Base-by-base conservation (phyloP, 352 stramenopile species). In the Globisporangium mamillatum region DNA sequence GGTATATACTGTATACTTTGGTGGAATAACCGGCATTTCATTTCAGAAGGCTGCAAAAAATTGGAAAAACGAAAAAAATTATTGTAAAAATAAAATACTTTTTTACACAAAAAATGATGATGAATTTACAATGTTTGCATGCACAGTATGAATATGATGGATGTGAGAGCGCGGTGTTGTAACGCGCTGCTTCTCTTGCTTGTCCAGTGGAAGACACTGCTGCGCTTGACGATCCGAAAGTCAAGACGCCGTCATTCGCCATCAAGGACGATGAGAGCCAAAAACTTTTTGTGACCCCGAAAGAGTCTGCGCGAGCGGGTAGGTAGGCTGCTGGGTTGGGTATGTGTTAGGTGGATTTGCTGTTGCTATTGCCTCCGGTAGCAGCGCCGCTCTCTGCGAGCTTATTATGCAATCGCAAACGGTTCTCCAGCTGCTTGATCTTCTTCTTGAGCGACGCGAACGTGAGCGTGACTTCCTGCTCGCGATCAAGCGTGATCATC, bases 401-500 rank as follows among this genome's bases (percentile, higher is more conserved):
- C 24, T 64, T 76, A 25, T 77, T 82, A 55, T 90, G 80, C 63
- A 90, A 65, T 18, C 77, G 76, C 48, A 88, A 52, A 4, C 80
- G 80, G n/a, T 77, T 87, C 54, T 90, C 80, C 2, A 90, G 75
- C 50, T 90, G 82, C 60, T 80, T 86, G 64, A 90, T 86, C 57
- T 82, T 86, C 44, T 76, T 86, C 8, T 71, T 73, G n/a, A 90
- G 48, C 24, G 82, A 79, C 20, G 78, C 74, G 12, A 90, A 82
- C 2, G 78, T 86, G 54, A 87, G 69, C 1, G 69, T 69, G 8
- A 85, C 65, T 62, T 86, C 77, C 38, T 83, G 77, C 57, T 90
- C 80, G 4, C 82, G 78, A 4, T 81, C 73, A 18, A 75, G 60
- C 2, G 68, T 71, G 18, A 84, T 71, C 68, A 85, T 80, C 69